Base-by-base conservation (phyloP, 2,329 filamentous ascomycete genomes). In the Epicoccum sorghinum region DNA sequence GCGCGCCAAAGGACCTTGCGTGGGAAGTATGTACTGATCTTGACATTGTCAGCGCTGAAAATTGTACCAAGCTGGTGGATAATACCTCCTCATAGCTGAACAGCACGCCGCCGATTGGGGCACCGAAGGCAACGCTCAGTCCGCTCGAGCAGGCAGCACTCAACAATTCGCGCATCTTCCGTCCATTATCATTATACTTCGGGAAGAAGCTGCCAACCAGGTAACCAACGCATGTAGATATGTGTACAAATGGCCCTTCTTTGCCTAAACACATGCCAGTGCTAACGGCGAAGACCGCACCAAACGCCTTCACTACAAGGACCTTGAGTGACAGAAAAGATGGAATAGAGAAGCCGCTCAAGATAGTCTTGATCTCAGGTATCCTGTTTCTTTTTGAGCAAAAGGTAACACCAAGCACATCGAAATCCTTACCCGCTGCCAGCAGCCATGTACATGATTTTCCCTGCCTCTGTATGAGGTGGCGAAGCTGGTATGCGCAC, bases 251-350 rank as follows among this genome's bases (percentile, higher is more conserved):
- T 12, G 83, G 83, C 0, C 84, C 83, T 77, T 86, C 83, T 71
- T 86, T 86, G 0, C 84, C 84, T 4, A 86, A 69, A 61, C 81
- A 85, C 81, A 86, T 83, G 12, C 83, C 82, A 1, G 83, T 83
- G 0, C 82, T 78, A 1, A 86, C 83, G 0, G 83, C 83, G 59
- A 86, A 85, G 5, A 82, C 72, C 2, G 83, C 79, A 9, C 83
- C 83, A n/a, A 85, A 73, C 1, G 80, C 83, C 72, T 86, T 86
- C 52, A 85, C 79, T 12, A 81, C 44, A 3, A 86, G 71, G 6
- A 84, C 82, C 54, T 81, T 82, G 58, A 84, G 71, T 53, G 80
- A 79, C 2, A 86, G 76, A 56, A 85, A 84, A 40, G 81, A 76
- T 1, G 82, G 83, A 39, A 86, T 85, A 12, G 82, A 80, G 66